phyloP scores from a whole-genome alignment of 768 basidiomycete species.

The Podaxis carcinomalis region DNA sequence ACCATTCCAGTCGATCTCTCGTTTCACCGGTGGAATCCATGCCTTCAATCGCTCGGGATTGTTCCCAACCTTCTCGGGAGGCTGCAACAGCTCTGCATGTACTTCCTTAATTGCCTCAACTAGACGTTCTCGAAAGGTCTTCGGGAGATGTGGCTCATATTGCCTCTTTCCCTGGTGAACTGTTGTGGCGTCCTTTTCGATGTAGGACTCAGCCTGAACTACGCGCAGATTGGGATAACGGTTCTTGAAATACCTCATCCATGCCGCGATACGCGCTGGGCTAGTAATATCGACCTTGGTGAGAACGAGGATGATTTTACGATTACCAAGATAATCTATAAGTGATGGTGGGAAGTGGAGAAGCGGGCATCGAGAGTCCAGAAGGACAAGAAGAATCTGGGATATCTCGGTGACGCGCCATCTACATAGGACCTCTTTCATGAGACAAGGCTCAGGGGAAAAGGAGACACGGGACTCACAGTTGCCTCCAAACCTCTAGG shows the following conservation, averaged over 20 bases:
- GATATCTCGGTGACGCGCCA: conserved; percentile 95
- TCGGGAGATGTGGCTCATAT: conserved; percentile 67
- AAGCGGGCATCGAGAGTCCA: conserved; percentile 87
- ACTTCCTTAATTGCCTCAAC: conserved; percentile 60
- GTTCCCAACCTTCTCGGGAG: conserved; percentile 53
- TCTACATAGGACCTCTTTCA: conserved; percentile 30
- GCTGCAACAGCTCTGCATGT: conserved; percentile 63
- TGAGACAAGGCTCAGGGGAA: conserved; percentile 5
- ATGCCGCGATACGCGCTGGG: conserved; percentile 53
- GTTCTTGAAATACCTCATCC: conserved; percentile 56
- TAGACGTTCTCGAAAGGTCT: conserved; percentile 56
- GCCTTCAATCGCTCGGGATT: conserved; percentile 44
- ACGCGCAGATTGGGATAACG: conserved; percentile 53
- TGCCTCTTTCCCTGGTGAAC: conserved; percentile 43
- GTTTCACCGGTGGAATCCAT: conserved; percentile 68
- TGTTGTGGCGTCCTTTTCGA: conserved; percentile 38
- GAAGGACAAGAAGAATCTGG: conserved; percentile 80
- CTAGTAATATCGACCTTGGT: conserved; percentile 90
- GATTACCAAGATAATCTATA: conserved; percentile 51
- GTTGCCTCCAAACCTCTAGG: conserved; percentile 91
- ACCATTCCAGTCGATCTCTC: conserved; percentile 70
- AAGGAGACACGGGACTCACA: conserved; percentile 44
- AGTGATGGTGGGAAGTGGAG: conserved; percentile 86
- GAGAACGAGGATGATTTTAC: conserved; percentile 66
- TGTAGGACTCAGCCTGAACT: conserved; percentile 76